phyloP scores from a whole-genome alignment of 2,329 filamentous ascomycete species.

The Fusarium proliferatum region DNA sequence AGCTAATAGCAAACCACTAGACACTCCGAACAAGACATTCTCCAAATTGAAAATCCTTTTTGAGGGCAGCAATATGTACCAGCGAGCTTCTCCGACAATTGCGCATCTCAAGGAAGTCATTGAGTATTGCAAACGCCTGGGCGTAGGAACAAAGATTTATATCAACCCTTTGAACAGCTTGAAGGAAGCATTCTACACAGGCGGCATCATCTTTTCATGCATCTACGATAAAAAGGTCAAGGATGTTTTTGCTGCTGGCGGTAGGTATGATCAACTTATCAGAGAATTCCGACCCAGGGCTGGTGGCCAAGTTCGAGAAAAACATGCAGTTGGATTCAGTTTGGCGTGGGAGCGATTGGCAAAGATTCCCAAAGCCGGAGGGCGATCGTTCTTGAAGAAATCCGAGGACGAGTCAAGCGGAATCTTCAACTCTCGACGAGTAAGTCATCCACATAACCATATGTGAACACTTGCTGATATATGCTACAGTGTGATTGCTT shows the following conservation, averaged over 20 bases:
- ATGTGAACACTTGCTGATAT: neutral
- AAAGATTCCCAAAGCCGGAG: slow-evolving; percentile 67
- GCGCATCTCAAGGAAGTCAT: slow-evolving; percentile 84
- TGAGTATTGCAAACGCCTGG: slow-evolving; percentile 79
- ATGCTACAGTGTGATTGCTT: slow-evolving; percentile 80
- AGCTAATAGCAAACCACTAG: slow-evolving; percentile 53
- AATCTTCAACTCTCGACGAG: slow-evolving; percentile 71
- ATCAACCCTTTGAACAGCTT: slow-evolving; percentile 87
- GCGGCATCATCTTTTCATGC: slow-evolving; percentile 90
- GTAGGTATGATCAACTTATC: slow-evolving; percentile 91
- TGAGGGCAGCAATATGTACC: slow-evolving; percentile 73
- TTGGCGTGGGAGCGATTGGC: slow-evolving; percentile 87
- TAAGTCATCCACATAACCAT: slow-evolving; percentile 53
- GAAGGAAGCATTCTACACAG: slow-evolving; percentile 90
- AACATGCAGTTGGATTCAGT: slow-evolving; percentile 92
- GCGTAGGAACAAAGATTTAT: slow-evolving; percentile 81
- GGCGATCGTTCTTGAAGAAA: slow-evolving; percentile 75
- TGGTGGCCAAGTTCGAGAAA: slow-evolving; percentile 69
- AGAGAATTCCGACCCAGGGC: slow-evolving; percentile 81
- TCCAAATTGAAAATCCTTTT: slow-evolving; percentile 69
- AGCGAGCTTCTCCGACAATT: slow-evolving; percentile 79
- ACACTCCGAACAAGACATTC: slow-evolving; percentile 67
- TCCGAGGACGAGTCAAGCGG: slow-evolving; percentile 68
- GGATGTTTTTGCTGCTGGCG: slow-evolving; percentile 92
- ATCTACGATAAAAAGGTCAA: slow-evolving; percentile 85